Base-by-base conservation (phyloP, 1,284 basidiomycete species). In the Ustilago shanxiensis region DNA sequence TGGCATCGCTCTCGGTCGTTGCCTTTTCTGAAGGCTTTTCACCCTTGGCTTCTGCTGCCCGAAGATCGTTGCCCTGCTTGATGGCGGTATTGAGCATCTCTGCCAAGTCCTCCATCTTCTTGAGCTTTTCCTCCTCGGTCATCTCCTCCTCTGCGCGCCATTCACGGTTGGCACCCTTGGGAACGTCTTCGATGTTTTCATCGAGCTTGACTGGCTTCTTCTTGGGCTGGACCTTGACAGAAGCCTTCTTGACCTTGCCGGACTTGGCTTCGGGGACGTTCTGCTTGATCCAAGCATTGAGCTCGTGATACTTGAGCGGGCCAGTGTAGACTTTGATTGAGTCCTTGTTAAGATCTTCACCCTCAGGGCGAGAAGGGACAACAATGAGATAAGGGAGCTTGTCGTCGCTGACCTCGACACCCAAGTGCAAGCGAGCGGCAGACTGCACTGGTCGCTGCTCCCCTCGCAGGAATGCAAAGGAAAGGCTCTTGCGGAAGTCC, bases 271-370 rank as follows among this genome's bases (percentile, higher is more conserved):
- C 80, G 14, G 76, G 74, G 1, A 74, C 41, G 13, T 66, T 76
- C 31, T 79, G 50, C 51, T 84, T 77, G 44, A 85, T 70, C 84
- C 84, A 85, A 11, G 35, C 57, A 44, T 80, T 73, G 29, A 85
- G 71, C 39, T 72, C 67, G 64, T 73, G 66, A 54, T 85, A 84
- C 60, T 81, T 79, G 60, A 84, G 65, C 31, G 73, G 55, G 26
- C 84, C 83, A 4, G 54, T 66, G 58, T 84, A 85, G 44, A 52
- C 70, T 51, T 78, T 74, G 64, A 83, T 74, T 2, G 50, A 10
- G 20, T 59, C 53, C 57, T 79, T 79, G 39, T 71, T 72, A 1
- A 76, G 41, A 16, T 73, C 58, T n/a, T 63, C 57, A 1, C 50
- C 69, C 3, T 73, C 65, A 3, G 35, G 26, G 3, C 73, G 65